A percentile compares a stretch with the other conserved stretches of the same genome.
phyloP scores from a whole-genome alignment of 805 yeast genomes.

The Candida alai region DNA sequence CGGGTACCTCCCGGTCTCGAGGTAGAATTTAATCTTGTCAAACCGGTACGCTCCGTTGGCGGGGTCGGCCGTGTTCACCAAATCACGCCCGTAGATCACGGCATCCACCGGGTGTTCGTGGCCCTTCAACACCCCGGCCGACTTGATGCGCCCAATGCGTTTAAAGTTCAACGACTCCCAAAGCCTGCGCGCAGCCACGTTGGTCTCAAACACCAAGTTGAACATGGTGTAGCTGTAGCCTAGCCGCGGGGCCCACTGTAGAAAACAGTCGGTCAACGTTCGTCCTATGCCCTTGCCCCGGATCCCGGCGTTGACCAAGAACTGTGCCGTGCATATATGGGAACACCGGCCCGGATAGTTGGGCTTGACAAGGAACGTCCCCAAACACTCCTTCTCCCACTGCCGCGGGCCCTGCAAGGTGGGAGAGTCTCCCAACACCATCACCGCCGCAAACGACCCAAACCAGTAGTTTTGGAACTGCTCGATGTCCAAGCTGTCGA shows the following conservation, averaged over 20 bases:
- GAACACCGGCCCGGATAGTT: slow-evolving; percentile 91
- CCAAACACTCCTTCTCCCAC: slow-evolving; percentile 93
- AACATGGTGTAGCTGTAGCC: slow-evolving; percentile 85
- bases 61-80: slow-evolving; percentile 53
- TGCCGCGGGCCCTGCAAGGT: slow-evolving; percentile 47
- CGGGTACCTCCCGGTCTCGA: slow-evolving; percentile 85
- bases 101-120: slow-evolving; percentile 85
- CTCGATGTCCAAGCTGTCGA: slow-evolving; percentile 71
- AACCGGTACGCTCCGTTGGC: slow-evolving; percentile 56
- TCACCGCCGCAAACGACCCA: slow-evolving; percentile 72
- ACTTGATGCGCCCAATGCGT: slow-evolving; percentile 72
- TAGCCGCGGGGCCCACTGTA: slow-evolving; percentile 87
- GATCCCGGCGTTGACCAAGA: slow-evolving; percentile 88
- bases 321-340: slow-evolving; percentile 87
- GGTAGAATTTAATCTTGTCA: slow-evolving; percentile 71
- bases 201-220: slow-evolving; percentile 85
- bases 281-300: slow-evolving; percentile 90
- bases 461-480: slow-evolving; percentile 88
- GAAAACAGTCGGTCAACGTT: slow-evolving; percentile 74
- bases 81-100: slow-evolving; percentile 75
- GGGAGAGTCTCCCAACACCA: slow-evolving; percentile 70
- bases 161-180: slow-evolving; percentile 75
- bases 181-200: slow-evolving; percentile 74
- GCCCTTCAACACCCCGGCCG: slow-evolving; percentile 87
- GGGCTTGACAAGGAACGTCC: slow-evolving; percentile 80